phyloP scores from a whole-genome alignment of 225 moss, liverwort and hornwort species.

The Sphagnum tenellum region DNA sequence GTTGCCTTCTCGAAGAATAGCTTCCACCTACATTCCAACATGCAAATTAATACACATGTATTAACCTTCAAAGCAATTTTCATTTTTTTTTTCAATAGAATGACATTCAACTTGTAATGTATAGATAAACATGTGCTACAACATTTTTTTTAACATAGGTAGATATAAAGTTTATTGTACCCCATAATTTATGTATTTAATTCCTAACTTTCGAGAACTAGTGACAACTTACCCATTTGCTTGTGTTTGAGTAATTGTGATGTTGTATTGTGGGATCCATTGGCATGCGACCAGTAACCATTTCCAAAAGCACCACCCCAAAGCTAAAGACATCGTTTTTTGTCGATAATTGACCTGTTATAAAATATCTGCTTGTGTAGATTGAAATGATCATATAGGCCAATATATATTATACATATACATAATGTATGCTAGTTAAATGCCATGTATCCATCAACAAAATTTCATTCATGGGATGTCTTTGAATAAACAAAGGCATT shows the following conservation, averaged over 20 bases:
- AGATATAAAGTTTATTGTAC: neutral
- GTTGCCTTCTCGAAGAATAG: constrained; percentile 15
- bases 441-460: neutral
- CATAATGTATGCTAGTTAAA: no score
- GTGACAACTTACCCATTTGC: constrained; percentile 20
- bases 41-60: neutral
- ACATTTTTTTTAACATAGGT: no score
- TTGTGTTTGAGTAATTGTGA: constrained; percentile 12
- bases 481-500: neutral
- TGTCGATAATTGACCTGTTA: constrained; percentile 6
- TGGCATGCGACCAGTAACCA: constrained; percentile 29
- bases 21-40: constrained; percentile 25
- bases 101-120: no score
- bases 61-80: no score
- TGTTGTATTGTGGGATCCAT: constrained; percentile 4
- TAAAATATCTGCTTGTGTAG: constrained; percentile 5
- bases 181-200: neutral
- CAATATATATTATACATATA: neutral
- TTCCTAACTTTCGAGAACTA: constrained; percentile 7
- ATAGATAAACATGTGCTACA: no score
- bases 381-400: neutral
- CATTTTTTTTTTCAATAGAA: neutral
- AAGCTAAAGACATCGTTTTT: constrained; percentile 47
- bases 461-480: neutral
- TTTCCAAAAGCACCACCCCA: constrained; percentile 38